Evolutionary conservation across 2,329 filamentous ascomycete genomes (phyloP).

Genomic region (Penicillium sp.): DNA sequence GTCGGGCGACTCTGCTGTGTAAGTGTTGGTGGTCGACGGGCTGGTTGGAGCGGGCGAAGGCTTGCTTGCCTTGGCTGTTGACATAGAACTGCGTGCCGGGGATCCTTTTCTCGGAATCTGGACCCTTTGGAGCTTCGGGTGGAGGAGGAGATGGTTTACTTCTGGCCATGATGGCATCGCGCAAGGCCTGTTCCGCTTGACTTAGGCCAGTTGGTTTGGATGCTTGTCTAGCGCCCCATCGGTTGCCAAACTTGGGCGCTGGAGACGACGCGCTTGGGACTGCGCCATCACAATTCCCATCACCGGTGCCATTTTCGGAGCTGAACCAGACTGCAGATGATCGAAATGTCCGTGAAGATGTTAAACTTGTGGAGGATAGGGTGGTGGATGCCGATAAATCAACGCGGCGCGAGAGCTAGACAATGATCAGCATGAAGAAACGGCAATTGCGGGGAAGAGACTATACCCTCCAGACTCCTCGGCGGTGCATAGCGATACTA

Average conservation of each 20-base stretch:
- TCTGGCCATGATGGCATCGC: conserved; percentile 32
- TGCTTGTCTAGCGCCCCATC: conserved; percentile 27
- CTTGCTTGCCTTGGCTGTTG: conserved; percentile 2
- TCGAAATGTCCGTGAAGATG: conserved; percentile 41
- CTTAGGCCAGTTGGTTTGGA: conserved; percentile 34
- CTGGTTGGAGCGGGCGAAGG: background rate
- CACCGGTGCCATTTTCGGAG: conserved; percentile 34
- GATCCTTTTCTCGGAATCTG: background rate
- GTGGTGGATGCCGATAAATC: conserved; percentile 40
- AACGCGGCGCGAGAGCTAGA: conserved; percentile 44
- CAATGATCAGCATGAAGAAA: background rate
- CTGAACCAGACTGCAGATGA: conserved; percentile 33
- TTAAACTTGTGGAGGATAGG: conserved; percentile 24
- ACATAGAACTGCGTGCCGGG: conserved; percentile 1
- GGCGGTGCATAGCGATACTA: conserved; percentile 40
- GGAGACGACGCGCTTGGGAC: conserved; percentile 14
- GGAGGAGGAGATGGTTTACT: conserved; percentile 19
- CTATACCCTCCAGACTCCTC: conserved; percentile 39
- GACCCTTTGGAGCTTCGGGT: conserved; percentile 6
- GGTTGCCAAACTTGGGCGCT: conserved; percentile 36
- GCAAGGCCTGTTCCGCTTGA: conserved; percentile 37
- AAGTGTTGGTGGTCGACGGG: conserved; percentile 2
- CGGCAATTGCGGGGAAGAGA: background rate
- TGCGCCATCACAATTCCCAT: conserved; percentile 28
- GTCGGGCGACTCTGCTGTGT: background rate